These are phyloP conservation scores for Flagelloscypha sp. DNA, from an alignment of 768 basidiomycete genomes.

Conservation along the genomic window DNA sequence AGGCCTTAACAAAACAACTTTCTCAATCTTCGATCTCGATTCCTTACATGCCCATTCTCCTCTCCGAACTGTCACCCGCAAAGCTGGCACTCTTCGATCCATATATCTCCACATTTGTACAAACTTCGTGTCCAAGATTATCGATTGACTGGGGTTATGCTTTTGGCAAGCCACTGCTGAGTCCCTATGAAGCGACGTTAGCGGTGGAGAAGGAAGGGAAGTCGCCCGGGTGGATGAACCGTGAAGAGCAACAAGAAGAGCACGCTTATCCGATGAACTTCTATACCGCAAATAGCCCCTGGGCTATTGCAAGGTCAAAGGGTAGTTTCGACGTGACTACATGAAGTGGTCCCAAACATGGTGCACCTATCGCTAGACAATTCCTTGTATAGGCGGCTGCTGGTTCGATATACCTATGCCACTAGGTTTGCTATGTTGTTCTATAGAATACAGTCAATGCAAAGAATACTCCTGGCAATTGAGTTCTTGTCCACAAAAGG, in stretches of 20 bases:
- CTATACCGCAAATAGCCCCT: conserved; percentile 73
- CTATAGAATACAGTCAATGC: no score
- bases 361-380: no score
- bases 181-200: conserved; percentile 89
- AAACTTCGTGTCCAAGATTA: conserved; percentile 92
- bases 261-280: conserved; percentile 94
- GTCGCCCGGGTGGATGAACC: conserved; percentile 55
- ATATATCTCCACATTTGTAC: conserved; percentile 83
- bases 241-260: conserved; percentile 20
- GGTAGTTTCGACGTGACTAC: conserved; percentile 42
- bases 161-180: conserved; percentile 80
- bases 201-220: conserved; percentile 57
- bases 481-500: no score
- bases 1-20: conserved; percentile 74
- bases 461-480: no score
- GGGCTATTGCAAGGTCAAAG: conserved; percentile 60
- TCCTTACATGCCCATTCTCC: conserved; percentile 81
- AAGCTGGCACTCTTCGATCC: conserved; percentile 81
- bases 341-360: no score
- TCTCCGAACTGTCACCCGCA: conserved; percentile 95
- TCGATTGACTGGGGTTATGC: conserved; percentile 99
- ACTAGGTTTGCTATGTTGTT: no score
- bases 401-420: no score
- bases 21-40: conserved; percentile 43
- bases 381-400: no score